Evolutionary conservation across 257 asterid genomes (phyloP).

Genomic region (Solanum stenotomum): DNA sequence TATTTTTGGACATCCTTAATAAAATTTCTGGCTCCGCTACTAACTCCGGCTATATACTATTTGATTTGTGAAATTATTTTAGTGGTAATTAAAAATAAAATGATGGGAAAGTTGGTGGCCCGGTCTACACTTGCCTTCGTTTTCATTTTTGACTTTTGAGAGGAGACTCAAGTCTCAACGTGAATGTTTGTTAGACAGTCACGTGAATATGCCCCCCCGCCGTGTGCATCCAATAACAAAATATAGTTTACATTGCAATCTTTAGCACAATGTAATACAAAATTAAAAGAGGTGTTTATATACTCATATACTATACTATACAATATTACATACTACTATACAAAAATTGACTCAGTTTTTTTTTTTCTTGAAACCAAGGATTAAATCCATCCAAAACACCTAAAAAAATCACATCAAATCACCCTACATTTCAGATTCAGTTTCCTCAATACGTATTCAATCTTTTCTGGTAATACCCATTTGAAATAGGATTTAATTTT

Average conservation of each 20-base stretch:
- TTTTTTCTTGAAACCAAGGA: not conserved
- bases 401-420: not conserved
- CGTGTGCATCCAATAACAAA: not conserved
- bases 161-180: conserved; percentile 14
- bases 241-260: not conserved
- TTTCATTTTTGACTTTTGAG: not conserved
- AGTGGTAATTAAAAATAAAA: not conserved
- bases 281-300: not conserved
- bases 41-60: not conserved
- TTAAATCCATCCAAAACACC: not conserved
- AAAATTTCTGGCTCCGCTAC: no score
- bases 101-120: not conserved
- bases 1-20: no score
- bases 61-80: not conserved
- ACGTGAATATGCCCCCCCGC: conserved; percentile 16
- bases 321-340: not conserved
- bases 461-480: not conserved
- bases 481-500: not conserved
- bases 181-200: conserved; percentile 46
- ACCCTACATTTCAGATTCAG: not conserved
- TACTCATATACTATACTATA: not conserved
- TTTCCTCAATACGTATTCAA: not conserved
- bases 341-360: not conserved
- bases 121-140: not conserved
- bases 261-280: not conserved